Base-by-base conservation (phyloP, 2,329 filamentous ascomycete species). In the Cadophora gregata region DNA sequence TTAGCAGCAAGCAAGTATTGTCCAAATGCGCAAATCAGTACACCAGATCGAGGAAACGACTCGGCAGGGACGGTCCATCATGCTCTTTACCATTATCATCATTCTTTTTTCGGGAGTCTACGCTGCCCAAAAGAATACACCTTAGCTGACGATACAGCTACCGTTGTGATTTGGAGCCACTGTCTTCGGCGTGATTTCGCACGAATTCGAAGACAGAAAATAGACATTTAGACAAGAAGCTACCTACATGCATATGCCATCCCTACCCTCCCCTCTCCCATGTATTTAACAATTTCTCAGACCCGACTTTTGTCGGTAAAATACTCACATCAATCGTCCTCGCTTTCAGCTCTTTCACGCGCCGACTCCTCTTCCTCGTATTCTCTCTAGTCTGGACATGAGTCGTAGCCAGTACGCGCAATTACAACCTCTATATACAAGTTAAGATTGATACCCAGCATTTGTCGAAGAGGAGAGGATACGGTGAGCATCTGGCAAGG, bases 71-170 rank as follows among this genome's bases (percentile, higher is more conserved):
- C 29, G 56, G 1, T 58, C 80, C 0, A 80, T 84, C 60, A 80
- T 84, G 77, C 73, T 81, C 3, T 83, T 84, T 64, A 83, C 82
- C 0, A 70, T 83, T 0, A 79, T 82, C 1, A 83, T 81, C 0
- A 82, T 83, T 59, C 71, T 82, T 19, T 83, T 84, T 65, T 80
- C 81, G 14, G 70, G n/a, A 21, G 24, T 29, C 48, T n/a, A 24
- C 47, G 36, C 10, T 31, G n/a, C 4, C 7, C n/a, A 7, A 56
- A 6, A 14, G 2, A 60, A n/a, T 12, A 4, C 2, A 7, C 31
- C 19, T 5, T 47, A 16, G 21, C 48, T 65, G 33, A 65, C 36
- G 8, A 2, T 0, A 2, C 4, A 78, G 79, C 69, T 80, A 4
- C 79, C 79, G 1, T 69, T 81, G 9, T 79, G 78, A 0, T 81